These are phyloP conservation scores for Artemisia annua DNA, from an alignment of 129 eudicot species.

Conservation along the genomic window DNA sequence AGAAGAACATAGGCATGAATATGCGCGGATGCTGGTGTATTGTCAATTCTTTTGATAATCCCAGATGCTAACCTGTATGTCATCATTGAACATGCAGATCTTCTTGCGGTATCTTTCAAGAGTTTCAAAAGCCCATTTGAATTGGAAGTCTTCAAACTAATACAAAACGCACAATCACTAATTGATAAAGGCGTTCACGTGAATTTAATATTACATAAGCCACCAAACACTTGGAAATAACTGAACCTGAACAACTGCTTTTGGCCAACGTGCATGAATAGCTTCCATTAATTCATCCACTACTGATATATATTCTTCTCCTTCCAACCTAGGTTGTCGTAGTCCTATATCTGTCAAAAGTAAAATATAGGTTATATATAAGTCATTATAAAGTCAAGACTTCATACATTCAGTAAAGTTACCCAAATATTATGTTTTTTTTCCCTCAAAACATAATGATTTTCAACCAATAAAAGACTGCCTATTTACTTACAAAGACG, in stretches of 20 bases:
- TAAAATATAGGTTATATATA: constrained; percentile 11
- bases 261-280: constrained; percentile 95
- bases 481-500: constrained; percentile 77
- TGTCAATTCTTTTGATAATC: neutral
- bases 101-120: constrained; percentile 77
- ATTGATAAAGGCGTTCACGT: constrained; percentile 9
- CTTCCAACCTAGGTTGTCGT: constrained; percentile 91
- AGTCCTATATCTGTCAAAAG: constrained; percentile 81
- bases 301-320: constrained; percentile 86
- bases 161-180: constrained; percentile 14
- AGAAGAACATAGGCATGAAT: constrained; percentile 24
- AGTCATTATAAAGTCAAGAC: neutral
- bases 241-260: constrained; percentile 96
- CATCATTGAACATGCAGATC: constrained; percentile 99
- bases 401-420: neutral
- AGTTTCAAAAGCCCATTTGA: constrained; percentile 99
- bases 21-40: neutral
- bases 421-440: constrained; percentile 1
- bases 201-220: constrained; percentile 1
- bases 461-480: constrained; percentile 16
- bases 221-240: constrained; percentile 10
- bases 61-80: constrained; percentile 68
- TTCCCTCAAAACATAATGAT: constrained; percentile 8
- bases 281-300: constrained; percentile 99
- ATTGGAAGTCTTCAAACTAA: constrained; percentile 97